Percentiles rank a stretch among this genome's conserved stretches.
These are phyloP conservation scores for Fusarium longipes DNA, from an alignment of 2,329 filamentous ascomycete genomes.

Conservation along the genomic window DNA sequence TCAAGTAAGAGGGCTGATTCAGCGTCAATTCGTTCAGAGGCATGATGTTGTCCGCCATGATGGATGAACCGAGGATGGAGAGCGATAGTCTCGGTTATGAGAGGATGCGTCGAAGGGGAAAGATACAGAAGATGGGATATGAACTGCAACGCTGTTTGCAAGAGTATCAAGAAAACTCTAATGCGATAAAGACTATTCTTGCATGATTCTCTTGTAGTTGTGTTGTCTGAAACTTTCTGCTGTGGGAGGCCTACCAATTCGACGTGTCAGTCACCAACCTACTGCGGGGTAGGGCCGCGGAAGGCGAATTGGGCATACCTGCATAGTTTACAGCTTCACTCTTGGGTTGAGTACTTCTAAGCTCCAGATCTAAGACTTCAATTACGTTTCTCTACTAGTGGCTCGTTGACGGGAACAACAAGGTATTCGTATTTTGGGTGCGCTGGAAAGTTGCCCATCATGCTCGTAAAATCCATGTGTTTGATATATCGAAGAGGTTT, in stretches of 20 bases:
- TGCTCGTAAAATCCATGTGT: too few relatives aligned
- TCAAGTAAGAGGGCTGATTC: fast-evolving
- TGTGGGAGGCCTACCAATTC: background rate
- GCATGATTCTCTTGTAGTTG: background rate
- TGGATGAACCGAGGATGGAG: background rate
- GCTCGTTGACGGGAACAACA: too few relatives aligned
- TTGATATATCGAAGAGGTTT: too few relatives aligned
- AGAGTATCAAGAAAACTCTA: background rate
- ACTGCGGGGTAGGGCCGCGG: background rate
- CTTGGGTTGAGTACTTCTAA: too few relatives aligned
- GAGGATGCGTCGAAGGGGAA: background rate
- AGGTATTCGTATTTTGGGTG: too few relatives aligned
- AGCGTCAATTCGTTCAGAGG: background rate
- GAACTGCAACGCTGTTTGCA: background rate
- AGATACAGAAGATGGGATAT: background rate
- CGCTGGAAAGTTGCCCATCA: too few relatives aligned
- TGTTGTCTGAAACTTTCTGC: background rate
- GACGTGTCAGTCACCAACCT: background rate
- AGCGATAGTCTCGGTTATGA: background rate
- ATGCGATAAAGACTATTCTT: too few relatives aligned
- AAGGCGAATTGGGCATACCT: background rate
- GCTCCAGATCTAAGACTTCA: too few relatives aligned
- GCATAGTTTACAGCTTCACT: too few relatives aligned
- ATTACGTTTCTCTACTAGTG: too few relatives aligned
- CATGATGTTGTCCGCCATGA: background rate